These are phyloP conservation scores for Berkeleyomyces rouxiae DNA, from an alignment of 2,329 filamentous ascomycete species.

Conservation along the genomic window DNA sequence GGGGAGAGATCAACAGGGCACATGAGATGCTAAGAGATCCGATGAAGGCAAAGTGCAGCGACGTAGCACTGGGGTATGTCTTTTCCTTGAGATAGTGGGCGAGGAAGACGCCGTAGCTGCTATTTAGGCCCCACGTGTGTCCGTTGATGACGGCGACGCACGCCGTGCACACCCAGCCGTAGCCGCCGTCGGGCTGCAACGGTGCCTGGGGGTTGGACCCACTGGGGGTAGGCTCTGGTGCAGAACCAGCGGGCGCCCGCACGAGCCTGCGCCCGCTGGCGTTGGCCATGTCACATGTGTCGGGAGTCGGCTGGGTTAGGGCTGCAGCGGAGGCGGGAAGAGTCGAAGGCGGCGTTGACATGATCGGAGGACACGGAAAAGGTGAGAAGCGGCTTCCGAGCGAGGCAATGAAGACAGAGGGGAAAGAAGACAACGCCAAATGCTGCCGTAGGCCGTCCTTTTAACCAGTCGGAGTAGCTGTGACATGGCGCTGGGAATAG, in stretches of 20 bases:
- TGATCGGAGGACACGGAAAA: neutral
- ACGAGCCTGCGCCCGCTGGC: neutral
- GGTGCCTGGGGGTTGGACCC: neutral
- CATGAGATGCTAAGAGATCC: slow-evolving; percentile 28
- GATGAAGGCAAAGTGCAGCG: slow-evolving; percentile 61
- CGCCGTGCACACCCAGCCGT: slow-evolving; percentile 30
- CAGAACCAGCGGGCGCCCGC: neutral
- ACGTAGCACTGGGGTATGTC: slow-evolving; percentile 44
- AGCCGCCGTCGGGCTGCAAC: slow-evolving; percentile 40
- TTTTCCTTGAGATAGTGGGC: slow-evolving; percentile 40
- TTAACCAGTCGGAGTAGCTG: neutral
- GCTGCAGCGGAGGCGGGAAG: neutral
- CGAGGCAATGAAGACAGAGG: neutral
- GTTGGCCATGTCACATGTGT: neutral
- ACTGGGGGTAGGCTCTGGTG: neutral
- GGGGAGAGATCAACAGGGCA: slow-evolving; percentile 50
- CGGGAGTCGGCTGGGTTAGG: neutral
- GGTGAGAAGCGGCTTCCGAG: neutral
- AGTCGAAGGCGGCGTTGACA: neutral
- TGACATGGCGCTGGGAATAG: neutral
- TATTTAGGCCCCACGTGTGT: slow-evolving; percentile 61
- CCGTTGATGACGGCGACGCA: slow-evolving; percentile 38
- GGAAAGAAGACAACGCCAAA: neutral
- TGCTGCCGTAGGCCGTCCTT: neutral
- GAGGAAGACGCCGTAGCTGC: slow-evolving; percentile 33